Conservation (phyloP, 148 eudicot species). For the Linanthus parryae region DNA sequence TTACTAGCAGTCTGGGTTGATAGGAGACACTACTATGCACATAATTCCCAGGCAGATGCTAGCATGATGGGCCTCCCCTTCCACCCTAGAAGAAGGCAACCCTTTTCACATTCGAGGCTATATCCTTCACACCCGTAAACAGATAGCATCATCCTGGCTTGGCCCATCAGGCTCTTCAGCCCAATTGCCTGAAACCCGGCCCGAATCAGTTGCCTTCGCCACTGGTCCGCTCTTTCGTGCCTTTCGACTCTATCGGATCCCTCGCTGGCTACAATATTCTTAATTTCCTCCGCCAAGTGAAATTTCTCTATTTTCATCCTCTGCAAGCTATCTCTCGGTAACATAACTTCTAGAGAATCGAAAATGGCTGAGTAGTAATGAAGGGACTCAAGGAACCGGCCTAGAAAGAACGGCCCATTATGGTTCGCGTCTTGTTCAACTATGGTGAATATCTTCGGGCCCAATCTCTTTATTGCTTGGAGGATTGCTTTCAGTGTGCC, state of each 20-base stretch:
- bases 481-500: slow-evolving; percentile 39
- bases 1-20: no score
- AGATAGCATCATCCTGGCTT: slow-evolving; percentile 22
- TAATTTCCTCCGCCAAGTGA: slow-evolving; percentile 30
- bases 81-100: slow-evolving; percentile 43
- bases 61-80: slow-evolving; percentile 42
- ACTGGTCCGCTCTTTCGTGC: slow-evolving; percentile 42
- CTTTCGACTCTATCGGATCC: slow-evolving; percentile 34
- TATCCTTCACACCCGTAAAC: slow-evolving; percentile 29
- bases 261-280: slow-evolving; percentile 33
- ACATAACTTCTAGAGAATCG: slow-evolving; percentile 34
- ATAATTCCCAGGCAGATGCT: slow-evolving; percentile 45
- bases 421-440: slow-evolving; percentile 46
- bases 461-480: slow-evolving; percentile 35
- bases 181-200: slow-evolving; percentile 35
- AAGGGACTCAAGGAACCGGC: slow-evolving; percentile 38
- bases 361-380: slow-evolving; percentile 45
- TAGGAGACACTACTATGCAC: no score
- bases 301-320: slow-evolving; percentile 32
- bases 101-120: slow-evolving; percentile 30
- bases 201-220: slow-evolving; percentile 37
- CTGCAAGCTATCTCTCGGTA: slow-evolving; percentile 20
- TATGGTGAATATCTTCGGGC: slow-evolving; percentile 29
- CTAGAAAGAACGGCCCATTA: slow-evolving; percentile 41
- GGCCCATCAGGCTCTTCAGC: slow-evolving; percentile 17